phyloP scores from a whole-genome alignment of 106 monocot species.

The Triglochin maritima region DNA sequence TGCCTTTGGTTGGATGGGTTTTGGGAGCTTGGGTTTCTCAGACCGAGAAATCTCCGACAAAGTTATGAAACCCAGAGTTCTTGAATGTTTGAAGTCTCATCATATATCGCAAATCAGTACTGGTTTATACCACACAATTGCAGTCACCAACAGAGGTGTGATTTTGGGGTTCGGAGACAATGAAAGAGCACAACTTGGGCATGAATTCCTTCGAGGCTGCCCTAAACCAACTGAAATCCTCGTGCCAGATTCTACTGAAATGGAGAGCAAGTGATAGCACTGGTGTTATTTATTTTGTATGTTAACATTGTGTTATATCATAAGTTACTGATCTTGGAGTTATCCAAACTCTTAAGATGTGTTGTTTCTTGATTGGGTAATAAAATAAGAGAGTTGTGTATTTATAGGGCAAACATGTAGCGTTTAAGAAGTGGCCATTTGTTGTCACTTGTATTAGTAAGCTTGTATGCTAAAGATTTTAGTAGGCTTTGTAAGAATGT shows the following conservation, averaged over 20 bases:
- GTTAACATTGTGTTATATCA: too few relatives aligned
- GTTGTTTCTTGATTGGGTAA: too few relatives aligned
- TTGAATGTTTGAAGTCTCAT: conserved; percentile 51
- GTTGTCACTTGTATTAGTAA: too few relatives aligned
- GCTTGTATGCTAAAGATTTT: too few relatives aligned
- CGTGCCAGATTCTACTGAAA: conserved; percentile 6
- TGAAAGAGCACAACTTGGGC: conserved; percentile 80
- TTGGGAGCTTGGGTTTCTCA: conserved; percentile 79
- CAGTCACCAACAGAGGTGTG: conserved; percentile 58
- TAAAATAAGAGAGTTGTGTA: too few relatives aligned
- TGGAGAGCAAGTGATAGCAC: not conserved
- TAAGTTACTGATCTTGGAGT: too few relatives aligned
- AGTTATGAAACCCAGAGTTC: conserved; percentile 61
- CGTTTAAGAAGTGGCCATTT: too few relatives aligned
- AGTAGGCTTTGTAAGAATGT: too few relatives aligned
- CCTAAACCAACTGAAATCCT: conserved; percentile 72
- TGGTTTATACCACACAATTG: conserved; percentile 90
- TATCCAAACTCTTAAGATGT: too few relatives aligned
- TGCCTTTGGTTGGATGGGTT: conserved; percentile 94
- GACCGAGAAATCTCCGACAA: conserved; percentile 81
- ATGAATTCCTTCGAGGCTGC: conserved; percentile 64
- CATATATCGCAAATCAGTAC: conserved; percentile 78
- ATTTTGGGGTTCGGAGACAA: conserved; percentile 92
- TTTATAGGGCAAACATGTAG: too few relatives aligned
- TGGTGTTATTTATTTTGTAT: not conserved